Evolutionary conservation across 768 basidiomycete genomes (phyloP).

Genomic region (Pulveroboletus ravenelii): DNA sequence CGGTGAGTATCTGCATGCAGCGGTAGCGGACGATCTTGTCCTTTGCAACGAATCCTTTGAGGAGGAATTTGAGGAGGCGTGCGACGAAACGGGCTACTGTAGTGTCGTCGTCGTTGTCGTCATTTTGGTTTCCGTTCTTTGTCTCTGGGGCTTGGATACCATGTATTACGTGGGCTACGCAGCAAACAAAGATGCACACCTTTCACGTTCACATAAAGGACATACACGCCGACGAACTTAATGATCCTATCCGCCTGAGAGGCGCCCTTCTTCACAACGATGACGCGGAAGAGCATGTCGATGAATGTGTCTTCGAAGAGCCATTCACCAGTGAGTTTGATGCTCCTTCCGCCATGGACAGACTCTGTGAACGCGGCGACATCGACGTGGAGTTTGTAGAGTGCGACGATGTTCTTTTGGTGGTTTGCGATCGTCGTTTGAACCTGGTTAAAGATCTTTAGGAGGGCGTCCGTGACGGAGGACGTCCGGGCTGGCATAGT

Average conservation of each 20-base stretch:
- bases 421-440: slow-evolving; percentile 75
- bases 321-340: slow-evolving; percentile 69
- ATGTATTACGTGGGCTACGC: not conserved
- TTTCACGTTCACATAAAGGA: slow-evolving; percentile 70
- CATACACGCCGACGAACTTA: slow-evolving; percentile 80
- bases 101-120: slow-evolving; percentile 59
- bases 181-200: slow-evolving; percentile 38
- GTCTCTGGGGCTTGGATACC: slow-evolving; percentile 33
- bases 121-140: slow-evolving; percentile 30
- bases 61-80: slow-evolving; percentile 63
- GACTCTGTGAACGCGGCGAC: slow-evolving; percentile 52
- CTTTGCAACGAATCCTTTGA: slow-evolving; percentile 77
- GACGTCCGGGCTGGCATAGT: slow-evolving; percentile 18
- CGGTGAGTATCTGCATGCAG: slow-evolving; percentile 67
- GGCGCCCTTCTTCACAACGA: slow-evolving; percentile 79
- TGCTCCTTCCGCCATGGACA: slow-evolving; percentile 43
- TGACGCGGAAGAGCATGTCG: slow-evolving; percentile 51
- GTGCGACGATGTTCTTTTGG: slow-evolving; percentile 80
- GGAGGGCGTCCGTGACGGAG: slow-evolving; percentile 12
- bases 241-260: slow-evolving; percentile 68
- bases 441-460: slow-evolving; percentile 73
- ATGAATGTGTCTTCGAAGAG: slow-evolving; percentile 67
- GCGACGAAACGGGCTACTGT: slow-evolving; percentile 64
- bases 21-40: slow-evolving; percentile 86
- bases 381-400: slow-evolving; percentile 73